Conservation (phyloP, 169 alveolate genomes). For the Cryptosporidium tyzzeri region DNA sequence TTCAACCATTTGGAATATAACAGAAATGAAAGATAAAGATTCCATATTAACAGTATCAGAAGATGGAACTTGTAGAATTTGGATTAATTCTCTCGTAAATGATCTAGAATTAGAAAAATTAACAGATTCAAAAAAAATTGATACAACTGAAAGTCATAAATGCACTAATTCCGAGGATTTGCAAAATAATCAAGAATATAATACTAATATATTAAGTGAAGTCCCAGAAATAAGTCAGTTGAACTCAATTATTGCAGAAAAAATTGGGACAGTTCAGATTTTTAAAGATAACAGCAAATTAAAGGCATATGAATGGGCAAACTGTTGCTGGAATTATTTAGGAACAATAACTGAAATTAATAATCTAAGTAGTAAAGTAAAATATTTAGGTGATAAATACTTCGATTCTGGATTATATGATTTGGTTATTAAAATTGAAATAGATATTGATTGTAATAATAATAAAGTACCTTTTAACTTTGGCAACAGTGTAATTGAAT, state of each 20-base stretch:
- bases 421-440: neutral
- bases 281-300: neutral
- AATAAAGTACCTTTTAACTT: slow-evolving; percentile 40
- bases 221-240: slow-evolving; percentile 15
- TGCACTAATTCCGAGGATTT: neutral
- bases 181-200: slow-evolving; percentile 8
- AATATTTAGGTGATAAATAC: slow-evolving; percentile 34
- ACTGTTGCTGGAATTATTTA: slow-evolving; percentile 12
- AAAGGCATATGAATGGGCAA: slow-evolving; percentile 27
- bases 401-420: slow-evolving; percentile 40
- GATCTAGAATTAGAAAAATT: neutral
- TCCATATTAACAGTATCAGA: slow-evolving; percentile 48
- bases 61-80: slow-evolving; percentile 51
- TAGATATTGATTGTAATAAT: neutral
- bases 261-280: slow-evolving; percentile 5
- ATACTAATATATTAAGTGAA: neutral
- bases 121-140: neutral
- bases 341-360: slow-evolving; percentile 14
- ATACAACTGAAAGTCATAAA: neutral
- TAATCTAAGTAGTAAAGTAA: neutral
- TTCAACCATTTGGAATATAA: slow-evolving; percentile 54
- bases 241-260: neutral
- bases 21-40: slow-evolving; percentile 26
- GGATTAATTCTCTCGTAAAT: slow-evolving; percentile 20
- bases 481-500: slow-evolving; percentile 26